phyloP scores from a whole-genome alignment of 768 basidiomycete species.

The Clitopilus hobsonii region DNA sequence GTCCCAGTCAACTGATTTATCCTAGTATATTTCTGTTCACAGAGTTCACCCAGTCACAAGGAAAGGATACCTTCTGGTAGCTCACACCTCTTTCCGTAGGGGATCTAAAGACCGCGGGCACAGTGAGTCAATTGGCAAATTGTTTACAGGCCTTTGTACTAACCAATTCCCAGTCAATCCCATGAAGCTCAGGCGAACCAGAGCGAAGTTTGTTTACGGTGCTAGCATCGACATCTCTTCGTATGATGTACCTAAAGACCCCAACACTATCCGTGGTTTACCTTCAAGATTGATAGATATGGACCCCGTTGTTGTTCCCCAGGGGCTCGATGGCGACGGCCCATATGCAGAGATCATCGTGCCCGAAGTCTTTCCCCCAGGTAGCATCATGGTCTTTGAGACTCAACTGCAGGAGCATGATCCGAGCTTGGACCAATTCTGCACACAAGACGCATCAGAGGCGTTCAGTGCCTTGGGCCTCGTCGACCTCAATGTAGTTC shows the following conservation, averaged over 20 bases:
- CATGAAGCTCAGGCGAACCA: slow-evolving; percentile 77
- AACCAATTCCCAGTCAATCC: slow-evolving; percentile 57
- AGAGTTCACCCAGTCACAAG: slow-evolving; percentile 88
- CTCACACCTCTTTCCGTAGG: slow-evolving; percentile 89
- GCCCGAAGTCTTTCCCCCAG: slow-evolving; percentile 92
- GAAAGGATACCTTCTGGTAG: slow-evolving; percentile 88
- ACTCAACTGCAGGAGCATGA: slow-evolving; percentile 79
- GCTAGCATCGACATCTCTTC: slow-evolving; percentile 67
- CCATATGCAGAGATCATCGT: slow-evolving; percentile 75
- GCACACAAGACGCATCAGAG: slow-evolving; percentile 62
- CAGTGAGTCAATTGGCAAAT: slow-evolving; percentile 42
- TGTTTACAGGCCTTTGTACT: neutral
- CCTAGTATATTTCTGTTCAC: slow-evolving; percentile 88
- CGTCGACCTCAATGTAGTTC: slow-evolving; percentile 82
- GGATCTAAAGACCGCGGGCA: slow-evolving; percentile 75
- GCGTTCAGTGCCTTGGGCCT: slow-evolving; percentile 72
- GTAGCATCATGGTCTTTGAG: slow-evolving; percentile 89
- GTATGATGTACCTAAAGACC: slow-evolving; percentile 47
- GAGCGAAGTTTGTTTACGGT: slow-evolving; percentile 78
- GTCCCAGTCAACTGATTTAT: neutral
- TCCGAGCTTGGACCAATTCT: slow-evolving; percentile 65
- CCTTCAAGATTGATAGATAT: slow-evolving; percentile 66
- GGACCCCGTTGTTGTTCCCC: slow-evolving; percentile 48
- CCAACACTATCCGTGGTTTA: slow-evolving; percentile 62
- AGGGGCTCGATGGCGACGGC: slow-evolving; percentile 61